Evolutionary conservation across 768 basidiomycete genomes (phyloP), one percentile per base, ranked within the genome.

Genomic region (Boletus rubroflammeus): DNA sequence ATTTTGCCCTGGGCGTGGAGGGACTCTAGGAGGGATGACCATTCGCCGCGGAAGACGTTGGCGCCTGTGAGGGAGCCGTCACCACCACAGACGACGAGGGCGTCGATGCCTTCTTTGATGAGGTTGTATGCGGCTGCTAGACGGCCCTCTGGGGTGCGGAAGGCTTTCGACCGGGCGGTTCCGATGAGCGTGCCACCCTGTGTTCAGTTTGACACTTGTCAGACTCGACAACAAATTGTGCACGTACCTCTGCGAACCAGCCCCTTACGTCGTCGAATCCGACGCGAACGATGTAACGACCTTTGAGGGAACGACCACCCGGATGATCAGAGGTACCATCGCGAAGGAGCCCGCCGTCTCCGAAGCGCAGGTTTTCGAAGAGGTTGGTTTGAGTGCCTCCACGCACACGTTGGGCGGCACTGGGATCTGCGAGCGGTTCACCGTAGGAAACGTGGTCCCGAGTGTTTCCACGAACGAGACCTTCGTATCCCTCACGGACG

Each of bases 191-290:
- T 97, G n/a, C 93, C 93, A 47, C 94, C 92, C 91, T 93, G 65
- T 14, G 36, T 7, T 5, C 23, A 5, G 41, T 54, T 10, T 21
- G 47, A 39, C 21, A 0, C 14, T 3, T n/a, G n/a, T 14, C 23
- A n/a, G 1, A n/a, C 7, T 17, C 4, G 35, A 5, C 13, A 19
- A 23, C 26, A 28, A 3, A 42, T 21, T 25, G 19, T 6, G n/a
- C 8, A 70, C 82, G 53, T 61, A 87, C 92, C 80, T 97, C 83
- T 29, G 88, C 82, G 61, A 96, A 86, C 93, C 94, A 98, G 13
- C 92, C 93, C 44, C 93, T 78, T 31, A 98, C 96, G 70, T 99
- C 97, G 67, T 99, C 97, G 88, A 95, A 98, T 10, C 97, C 97
- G 2, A 96, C 96, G 51, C 92, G 80, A 21, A 98, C 88, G 62